Base-by-base conservation (phyloP, 345 rosid species). In the Eucalyptus grandis region DNA sequence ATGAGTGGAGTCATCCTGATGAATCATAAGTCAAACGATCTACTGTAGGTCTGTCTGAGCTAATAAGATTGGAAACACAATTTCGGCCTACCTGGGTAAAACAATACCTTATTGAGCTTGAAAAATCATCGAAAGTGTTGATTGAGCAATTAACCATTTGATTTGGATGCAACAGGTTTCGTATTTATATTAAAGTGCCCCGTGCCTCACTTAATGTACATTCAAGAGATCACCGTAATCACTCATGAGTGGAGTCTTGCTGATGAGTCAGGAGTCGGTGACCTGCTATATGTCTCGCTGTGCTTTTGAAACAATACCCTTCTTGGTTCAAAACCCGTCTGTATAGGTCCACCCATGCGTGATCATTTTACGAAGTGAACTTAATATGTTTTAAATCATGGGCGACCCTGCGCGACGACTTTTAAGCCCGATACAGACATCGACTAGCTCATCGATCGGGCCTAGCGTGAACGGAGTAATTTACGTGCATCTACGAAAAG, bases 221-320 rank as follows among this genome's bases (percentile, higher is more conserved):
- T 58, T 58, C n/a, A 27, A 60, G 67, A 27, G 67, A 0, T 24
- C 30, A 24, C 65, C 30, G 27, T 58, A 2, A 26, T 14, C 2
- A 26, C 65, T 11, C 13, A 0, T 3, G 14, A 58, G n/a, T 9
- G n/a, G 7, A 58, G 13, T 58, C 65, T 58, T 26, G 4, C 65
- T 58, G 13, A 26, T 58, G n/a, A 58, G 30, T 58, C 4, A 58
- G 0, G 0, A 26, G 65, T 26, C 7, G 7, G 14, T 0, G 13
- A 27, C 67, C 31, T 26, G 14, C n/a, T 11, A 1, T 60, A 3
- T 4, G 67, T 58, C 30, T 3, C 30, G 1, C 30, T 21, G 50
- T 49, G 50, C 50, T 49, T 13, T 49, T 49, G 9, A 69, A 72
- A 34, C 82, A 9, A 10, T 19, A 11, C 9, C 11, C 82, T 34